Conservation (phyloP, 2,329 filamentous ascomycete species). For the Penicillium sp. region DNA sequence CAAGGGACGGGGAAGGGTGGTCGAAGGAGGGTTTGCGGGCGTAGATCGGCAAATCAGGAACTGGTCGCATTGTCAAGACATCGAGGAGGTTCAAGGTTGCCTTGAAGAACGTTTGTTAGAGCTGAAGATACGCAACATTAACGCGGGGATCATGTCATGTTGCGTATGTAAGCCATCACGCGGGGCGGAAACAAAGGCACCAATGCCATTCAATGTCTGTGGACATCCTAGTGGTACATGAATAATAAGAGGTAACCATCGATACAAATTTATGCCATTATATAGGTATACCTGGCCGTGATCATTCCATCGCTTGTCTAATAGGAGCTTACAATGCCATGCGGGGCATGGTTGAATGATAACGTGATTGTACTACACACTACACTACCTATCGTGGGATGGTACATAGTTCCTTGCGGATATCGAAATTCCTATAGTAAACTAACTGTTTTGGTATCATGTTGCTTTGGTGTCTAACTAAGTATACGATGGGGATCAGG, state of each 20-base stretch:
- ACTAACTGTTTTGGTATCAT: background rate
- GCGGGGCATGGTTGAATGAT: background rate
- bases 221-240: background rate
- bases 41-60: conserved; percentile 32
- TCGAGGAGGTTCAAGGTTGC: background rate
- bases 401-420: background rate
- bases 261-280: background rate
- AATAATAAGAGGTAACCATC: background rate
- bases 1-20: conserved; percentile 30
- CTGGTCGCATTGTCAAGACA: conserved; percentile 36
- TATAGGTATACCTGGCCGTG: background rate
- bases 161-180: conserved; percentile 22
- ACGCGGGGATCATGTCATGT: conserved; percentile 8
- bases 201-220: background rate
- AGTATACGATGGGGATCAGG: no score
- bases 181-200: conserved; percentile 5
- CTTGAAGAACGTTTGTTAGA: background rate
- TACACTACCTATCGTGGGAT: background rate
- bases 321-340: background rate
- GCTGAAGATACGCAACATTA: background rate
- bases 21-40: conserved; percentile 36
- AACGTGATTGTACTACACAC: background rate
- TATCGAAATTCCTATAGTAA: background rate
- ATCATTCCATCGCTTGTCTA: background rate
- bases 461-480: background rate